A percentile compares a stretch with the other conserved stretches of the same genome.
phyloP scores from a whole-genome alignment of 169 alveolate species.

The Babesia ovis region DNA sequence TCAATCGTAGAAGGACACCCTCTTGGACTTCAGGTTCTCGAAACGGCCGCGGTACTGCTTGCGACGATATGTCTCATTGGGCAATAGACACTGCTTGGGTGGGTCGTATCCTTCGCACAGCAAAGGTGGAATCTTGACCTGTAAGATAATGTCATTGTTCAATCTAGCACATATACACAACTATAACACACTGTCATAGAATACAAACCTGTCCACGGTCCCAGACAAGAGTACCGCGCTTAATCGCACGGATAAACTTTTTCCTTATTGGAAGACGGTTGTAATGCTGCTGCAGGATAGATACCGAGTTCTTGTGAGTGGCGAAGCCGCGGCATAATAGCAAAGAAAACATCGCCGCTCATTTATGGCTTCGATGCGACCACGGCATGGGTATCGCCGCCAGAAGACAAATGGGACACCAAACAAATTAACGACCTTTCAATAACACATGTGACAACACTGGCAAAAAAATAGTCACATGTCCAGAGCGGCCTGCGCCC shows the following conservation, averaged over 20 bases:
- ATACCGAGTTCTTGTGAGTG: conserved; percentile 79
- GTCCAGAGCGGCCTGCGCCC: conserved; percentile 23
- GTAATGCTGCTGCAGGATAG: conserved; percentile 82
- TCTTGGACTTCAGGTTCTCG: conserved; percentile 48
- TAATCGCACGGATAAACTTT: conserved; percentile 75
- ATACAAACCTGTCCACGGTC: conserved; percentile 81
- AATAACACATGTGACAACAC: too few species aligned
- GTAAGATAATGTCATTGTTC: not conserved
- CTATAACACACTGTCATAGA: not conserved
- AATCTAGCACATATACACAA: not conserved
- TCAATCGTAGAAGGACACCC: conserved; percentile 61
- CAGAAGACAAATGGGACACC: too few species aligned
- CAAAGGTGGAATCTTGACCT: conserved; percentile 79
- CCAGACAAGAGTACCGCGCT: conserved; percentile 82
- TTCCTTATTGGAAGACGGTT: conserved; percentile 78
- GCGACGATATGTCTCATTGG: conserved; percentile 49
- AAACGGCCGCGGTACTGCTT: conserved; percentile 60
- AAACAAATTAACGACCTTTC: too few species aligned
- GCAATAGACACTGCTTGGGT: conserved; percentile 73
- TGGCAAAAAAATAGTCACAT: too few species aligned
- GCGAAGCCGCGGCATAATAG: conserved; percentile 39
- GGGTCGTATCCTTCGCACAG: conserved; percentile 78
- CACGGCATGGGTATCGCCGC: too few species aligned
- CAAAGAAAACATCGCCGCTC: not conserved
- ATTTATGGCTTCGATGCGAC: too few species aligned